These are phyloP conservation scores for Leucocoprinus sp. DNA, from an alignment of 768 basidiomycete species.

Conservation along the genomic window DNA sequence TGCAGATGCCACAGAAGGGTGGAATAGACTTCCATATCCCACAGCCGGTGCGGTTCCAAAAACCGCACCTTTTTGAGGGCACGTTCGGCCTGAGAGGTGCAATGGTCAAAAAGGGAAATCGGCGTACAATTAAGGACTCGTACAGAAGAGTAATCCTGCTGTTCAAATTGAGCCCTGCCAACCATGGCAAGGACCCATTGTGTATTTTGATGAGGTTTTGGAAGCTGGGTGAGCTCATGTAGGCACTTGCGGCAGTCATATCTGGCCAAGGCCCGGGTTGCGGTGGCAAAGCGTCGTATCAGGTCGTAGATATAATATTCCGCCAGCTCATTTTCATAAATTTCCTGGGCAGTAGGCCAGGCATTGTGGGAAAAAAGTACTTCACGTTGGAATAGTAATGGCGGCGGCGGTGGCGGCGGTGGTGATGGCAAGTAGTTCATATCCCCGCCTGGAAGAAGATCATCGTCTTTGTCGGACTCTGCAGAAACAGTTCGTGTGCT, in stretches of 20 bases:
- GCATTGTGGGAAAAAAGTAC: conserved; percentile 52
- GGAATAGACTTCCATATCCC: conserved; percentile 95
- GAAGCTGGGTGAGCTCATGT: conserved; percentile 68
- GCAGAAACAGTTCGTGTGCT: conserved; percentile 51
- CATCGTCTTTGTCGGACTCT: conserved; percentile 72
- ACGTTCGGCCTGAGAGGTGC: conserved; percentile 64
- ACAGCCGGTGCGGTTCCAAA: conserved; percentile 84
- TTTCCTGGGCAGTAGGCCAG: conserved; percentile 63
- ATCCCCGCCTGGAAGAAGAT: conserved; percentile 36
- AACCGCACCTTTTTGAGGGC: conserved; percentile 75
- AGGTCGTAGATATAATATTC: conserved; percentile 80
- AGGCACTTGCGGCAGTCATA: conserved; percentile 75
- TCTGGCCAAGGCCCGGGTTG: conserved; percentile 61
- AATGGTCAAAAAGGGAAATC: conserved; percentile 21
- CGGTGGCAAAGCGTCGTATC: conserved; percentile 73
- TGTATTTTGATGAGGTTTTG: conserved; percentile 63
- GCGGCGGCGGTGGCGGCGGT: conserved; percentile 35
- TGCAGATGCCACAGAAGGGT: conserved; percentile 95
- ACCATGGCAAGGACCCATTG: conserved; percentile 76
- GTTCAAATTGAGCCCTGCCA: conserved; percentile 85
- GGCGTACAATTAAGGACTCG: conserved; percentile 26
- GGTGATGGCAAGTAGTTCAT: conserved; percentile 55
- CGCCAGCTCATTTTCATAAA: conserved; percentile 63
- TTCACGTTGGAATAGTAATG: conserved; percentile 57
- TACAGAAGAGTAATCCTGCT: conserved; percentile 82